Evolutionary conservation across 106 monocot genomes (phyloP).

Genomic region (Alisma plantagoaquatica): DNA sequence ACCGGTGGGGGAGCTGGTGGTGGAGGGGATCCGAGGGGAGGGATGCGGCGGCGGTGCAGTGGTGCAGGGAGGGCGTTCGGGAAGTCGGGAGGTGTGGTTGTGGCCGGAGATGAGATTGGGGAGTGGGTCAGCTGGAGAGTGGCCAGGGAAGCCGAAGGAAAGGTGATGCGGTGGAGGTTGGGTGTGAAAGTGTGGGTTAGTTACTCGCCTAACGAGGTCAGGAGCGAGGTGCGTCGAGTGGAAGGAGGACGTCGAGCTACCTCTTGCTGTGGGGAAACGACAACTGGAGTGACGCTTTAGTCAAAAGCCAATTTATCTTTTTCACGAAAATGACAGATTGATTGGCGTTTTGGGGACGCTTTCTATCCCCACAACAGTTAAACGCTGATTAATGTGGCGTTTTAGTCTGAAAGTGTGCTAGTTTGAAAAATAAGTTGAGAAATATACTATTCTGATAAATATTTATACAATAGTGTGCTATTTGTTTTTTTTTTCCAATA

Average conservation of each 20-base stretch:
- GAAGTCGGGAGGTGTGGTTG: constrained; percentile 59
- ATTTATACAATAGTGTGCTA: too few relatives aligned
- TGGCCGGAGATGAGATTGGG: constrained; percentile 50
- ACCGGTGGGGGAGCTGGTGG: constrained; percentile 30
- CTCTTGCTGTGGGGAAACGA: too few relatives aligned
- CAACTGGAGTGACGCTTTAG: too few relatives aligned
- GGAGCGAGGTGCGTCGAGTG: constrained; percentile 66
- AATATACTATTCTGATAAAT: too few relatives aligned
- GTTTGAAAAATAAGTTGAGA: too few relatives aligned
- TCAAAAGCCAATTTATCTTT: too few relatives aligned
- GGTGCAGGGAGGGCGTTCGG: constrained; percentile 42
- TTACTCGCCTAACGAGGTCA: constrained; percentile 53
- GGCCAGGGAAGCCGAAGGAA: constrained; percentile 65
- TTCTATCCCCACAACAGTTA: too few relatives aligned
- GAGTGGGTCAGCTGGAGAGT: constrained; percentile 68
- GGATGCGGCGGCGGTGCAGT: constrained; percentile 38
- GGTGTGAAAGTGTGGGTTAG: constrained; percentile 63
- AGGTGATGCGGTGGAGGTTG: constrained; percentile 46
- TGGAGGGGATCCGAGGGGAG: constrained; percentile 23
- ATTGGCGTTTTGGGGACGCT: too few relatives aligned
- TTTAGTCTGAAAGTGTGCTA: too few relatives aligned
- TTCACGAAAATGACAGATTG: too few relatives aligned
- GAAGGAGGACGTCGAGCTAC: constrained; percentile 56
- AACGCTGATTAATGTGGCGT: too few relatives aligned
- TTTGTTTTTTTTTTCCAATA: too few relatives aligned